Base-by-base conservation (phyloP, 768 basidiomycete species). In the Floccularia luteovirens region DNA sequence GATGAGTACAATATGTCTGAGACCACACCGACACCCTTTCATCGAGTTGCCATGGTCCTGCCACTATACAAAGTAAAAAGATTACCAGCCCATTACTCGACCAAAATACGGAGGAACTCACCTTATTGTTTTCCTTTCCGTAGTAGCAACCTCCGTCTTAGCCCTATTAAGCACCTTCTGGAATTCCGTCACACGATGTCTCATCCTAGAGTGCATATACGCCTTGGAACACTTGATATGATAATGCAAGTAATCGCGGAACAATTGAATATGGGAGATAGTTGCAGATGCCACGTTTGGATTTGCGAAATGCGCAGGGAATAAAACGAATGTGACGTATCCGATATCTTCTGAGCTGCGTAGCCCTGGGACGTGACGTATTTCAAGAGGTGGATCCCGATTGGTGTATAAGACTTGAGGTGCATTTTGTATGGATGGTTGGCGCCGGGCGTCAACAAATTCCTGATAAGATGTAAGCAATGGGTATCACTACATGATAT, bases 201-300 rank as follows among this genome's bases (percentile, higher is more conserved):
- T 74, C 91, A 98, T 93, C 32, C 96, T 74, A 2, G 90, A 93
- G 63, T 98, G 94, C 90, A 99, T 94, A 64, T 99, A 98, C 0
- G 94, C 96, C 61, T 97, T 97, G 38, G 85, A 92, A 58, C 91
- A 93, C 54, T 94, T 98, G 74, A 99, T 96, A 57, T 98, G 94
- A 62, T 98, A 98, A 64, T 99, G 96, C n/a, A 99, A 70, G 56
- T 97, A 97, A 61, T 97, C 91, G 41, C 96, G 79, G 84, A 99
- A 98, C 19, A 94, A 69, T 58, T 97, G 90, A 53, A 98, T 87
- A 52, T 90, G 90, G 21, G 91, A 92, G 57, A 97, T 96, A 11
- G 91, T 92, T 27, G 70, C 67, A 2, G 75, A 69, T 11, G 90
- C 86, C 14, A 75, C 67, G 14, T 69, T 59, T 2, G 78, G 69